These are phyloP conservation scores for Leucaena leucocephala DNA, from an alignment of 306 rosid genomes.

Conservation along the genomic window DNA sequence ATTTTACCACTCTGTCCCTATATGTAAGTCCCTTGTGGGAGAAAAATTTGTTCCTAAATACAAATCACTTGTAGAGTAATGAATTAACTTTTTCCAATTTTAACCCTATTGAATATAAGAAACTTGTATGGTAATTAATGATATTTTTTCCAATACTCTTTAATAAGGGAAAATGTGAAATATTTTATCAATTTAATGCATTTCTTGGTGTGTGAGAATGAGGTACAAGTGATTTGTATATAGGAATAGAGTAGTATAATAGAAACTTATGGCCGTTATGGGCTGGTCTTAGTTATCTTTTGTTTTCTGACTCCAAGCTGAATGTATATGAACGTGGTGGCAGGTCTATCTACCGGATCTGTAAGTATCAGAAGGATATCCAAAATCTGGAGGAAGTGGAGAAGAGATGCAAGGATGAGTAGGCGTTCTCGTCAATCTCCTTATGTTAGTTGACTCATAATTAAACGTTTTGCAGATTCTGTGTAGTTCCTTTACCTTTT, in stretches of 20 bases:
- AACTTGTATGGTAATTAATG: no score
- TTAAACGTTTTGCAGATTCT: constrained; percentile 18
- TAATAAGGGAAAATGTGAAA: no score
- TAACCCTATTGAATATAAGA: no score
- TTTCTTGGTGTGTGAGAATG: no score
- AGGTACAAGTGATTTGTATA: no score
- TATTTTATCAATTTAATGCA: no score
- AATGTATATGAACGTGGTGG: constrained; percentile 34
- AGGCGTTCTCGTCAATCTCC: constrained; percentile 33
- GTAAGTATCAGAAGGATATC: constrained; percentile 79
- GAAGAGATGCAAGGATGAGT: constrained; percentile 78
- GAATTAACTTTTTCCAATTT: no score
- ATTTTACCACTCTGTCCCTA: not conserved
- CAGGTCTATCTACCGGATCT: constrained; percentile 79
- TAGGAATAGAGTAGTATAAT: not conserved
- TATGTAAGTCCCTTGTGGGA: no score
- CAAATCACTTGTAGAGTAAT: no score
- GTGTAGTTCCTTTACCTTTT: not conserved
- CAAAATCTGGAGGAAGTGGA: constrained; percentile 83
- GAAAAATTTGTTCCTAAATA: no score
- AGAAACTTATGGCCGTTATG: constrained; percentile 2
- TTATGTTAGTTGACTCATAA: constrained; percentile 13
- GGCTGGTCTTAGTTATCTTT: constrained; percentile 6
- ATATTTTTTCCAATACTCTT: no score
- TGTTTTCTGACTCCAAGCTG: constrained; percentile 17